These are phyloP conservation scores for Orbilia quercus DNA, from an alignment of 2,329 filamentous ascomycete genomes.

Conservation along the genomic window DNA sequence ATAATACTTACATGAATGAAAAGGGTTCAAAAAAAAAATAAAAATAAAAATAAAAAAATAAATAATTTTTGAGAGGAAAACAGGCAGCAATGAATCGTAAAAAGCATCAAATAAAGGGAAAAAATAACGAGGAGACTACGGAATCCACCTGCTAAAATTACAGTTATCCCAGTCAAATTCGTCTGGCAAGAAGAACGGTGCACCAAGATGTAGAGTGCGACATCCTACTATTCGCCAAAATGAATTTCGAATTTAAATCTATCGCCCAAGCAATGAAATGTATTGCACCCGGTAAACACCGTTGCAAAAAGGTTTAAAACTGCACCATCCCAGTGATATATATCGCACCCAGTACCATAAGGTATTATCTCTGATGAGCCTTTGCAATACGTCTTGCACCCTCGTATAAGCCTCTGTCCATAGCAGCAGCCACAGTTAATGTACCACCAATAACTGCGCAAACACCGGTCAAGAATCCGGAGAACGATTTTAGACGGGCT, in stretches of 20 bases:
- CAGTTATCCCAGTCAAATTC: constrained; percentile 18
- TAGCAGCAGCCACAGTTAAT: constrained; percentile 90
- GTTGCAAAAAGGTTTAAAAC: neutral
- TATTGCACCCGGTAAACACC: neutral
- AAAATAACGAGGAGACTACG: constrained; percentile 2
- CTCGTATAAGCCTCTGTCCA: constrained; percentile 92
- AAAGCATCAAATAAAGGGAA: neutral
- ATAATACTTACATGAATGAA: constrained; percentile 46
- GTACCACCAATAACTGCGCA: constrained; percentile 96
- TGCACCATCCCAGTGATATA: neutral
- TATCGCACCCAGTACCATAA: neutral
- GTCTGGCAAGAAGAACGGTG: constrained; percentile 17
- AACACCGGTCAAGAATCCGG: constrained; percentile 90
- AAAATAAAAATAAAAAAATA: too few species aligned
- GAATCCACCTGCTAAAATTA: constrained; percentile 52
- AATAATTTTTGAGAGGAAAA: too few species aligned
- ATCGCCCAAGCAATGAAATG: constrained; percentile 10
- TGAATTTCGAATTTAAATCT: constrained; percentile 6
- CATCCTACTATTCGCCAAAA: constrained; percentile 2
- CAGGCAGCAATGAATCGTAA: neutral
- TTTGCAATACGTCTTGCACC: constrained; percentile 87
- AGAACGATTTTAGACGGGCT: constrained; percentile 86
- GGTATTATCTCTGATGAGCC: constrained; percentile 71
- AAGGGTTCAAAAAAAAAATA: too few species aligned
- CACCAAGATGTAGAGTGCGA: neutral